Percentiles rank a stretch among this genome's conserved stretches.
These are phyloP conservation scores for Trichoderma sp. DNA, from an alignment of 2,329 filamentous ascomycete species.

Conservation along the genomic window DNA sequence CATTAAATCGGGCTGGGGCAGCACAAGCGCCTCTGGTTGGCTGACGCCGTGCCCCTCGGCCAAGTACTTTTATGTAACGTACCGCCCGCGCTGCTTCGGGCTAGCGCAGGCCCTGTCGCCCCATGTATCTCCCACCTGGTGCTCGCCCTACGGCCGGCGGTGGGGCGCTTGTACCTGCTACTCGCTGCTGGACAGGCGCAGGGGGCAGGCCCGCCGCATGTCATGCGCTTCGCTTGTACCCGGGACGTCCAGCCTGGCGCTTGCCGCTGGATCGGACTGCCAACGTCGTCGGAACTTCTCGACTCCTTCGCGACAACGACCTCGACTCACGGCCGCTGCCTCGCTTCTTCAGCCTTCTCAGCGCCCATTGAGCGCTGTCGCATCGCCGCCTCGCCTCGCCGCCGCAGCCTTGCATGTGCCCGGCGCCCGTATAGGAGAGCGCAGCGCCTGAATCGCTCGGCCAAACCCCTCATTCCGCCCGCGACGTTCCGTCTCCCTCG, in stretches of 20 bases:
- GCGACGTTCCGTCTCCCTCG: conserved; percentile 20
- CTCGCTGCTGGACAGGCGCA: conserved; percentile 6
- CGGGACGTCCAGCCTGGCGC: conserved; percentile 12
- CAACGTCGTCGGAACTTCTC: conserved; percentile 6
- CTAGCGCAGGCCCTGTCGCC: conserved; percentile 21
- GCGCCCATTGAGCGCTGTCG: conserved; percentile 4
- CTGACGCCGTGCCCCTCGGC: neutral
- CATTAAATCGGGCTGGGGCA: conserved; percentile 5
- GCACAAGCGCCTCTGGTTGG: neutral
- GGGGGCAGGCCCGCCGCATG: conserved; percentile 10
- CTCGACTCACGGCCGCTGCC: neutral
- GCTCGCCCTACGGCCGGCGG: conserved; percentile 23
- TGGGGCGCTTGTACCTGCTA: conserved; percentile 22
- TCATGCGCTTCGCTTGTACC: conserved; percentile 25
- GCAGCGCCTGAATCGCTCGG: conserved; percentile 28
- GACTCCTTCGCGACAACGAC: conserved; percentile 17
- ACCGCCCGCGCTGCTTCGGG: conserved; percentile 18
- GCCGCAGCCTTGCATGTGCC: conserved; percentile 33
- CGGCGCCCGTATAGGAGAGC: conserved; percentile 40
- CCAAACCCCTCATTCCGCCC: conserved; percentile 26
- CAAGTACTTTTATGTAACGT: conserved; percentile 25
- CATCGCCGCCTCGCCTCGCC: neutral
- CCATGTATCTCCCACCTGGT: conserved; percentile 18
- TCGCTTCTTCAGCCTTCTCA: neutral
- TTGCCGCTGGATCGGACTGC: conserved; percentile 1